These are phyloP conservation scores for Ceratocystis ficicola DNA, from an alignment of 2,329 filamentous ascomycete genomes.

Conservation along the genomic window DNA sequence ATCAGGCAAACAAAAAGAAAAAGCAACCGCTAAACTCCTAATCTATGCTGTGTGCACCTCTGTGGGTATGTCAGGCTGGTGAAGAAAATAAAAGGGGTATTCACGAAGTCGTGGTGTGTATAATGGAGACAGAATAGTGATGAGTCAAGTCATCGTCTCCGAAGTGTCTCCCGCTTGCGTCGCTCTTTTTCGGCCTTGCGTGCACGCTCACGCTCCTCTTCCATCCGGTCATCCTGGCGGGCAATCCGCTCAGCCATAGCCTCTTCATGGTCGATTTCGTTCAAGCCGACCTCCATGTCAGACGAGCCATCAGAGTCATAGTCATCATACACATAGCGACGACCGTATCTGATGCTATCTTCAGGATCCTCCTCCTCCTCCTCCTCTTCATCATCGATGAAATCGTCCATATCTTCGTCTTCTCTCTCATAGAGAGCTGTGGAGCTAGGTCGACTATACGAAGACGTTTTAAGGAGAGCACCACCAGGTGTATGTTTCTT, in stretches of 20 bases:
- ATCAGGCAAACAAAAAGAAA: background rate
- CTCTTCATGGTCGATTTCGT: conserved; percentile 64
- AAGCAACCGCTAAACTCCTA: conserved; percentile 14
- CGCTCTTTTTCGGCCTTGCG: conserved; percentile 53
- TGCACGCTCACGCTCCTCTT: conserved; percentile 48
- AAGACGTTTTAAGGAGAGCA: conserved; percentile 31
- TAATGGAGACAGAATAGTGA: background rate
- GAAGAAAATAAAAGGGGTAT: background rate
- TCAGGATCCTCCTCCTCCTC: conserved; percentile 48
- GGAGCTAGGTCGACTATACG: conserved; percentile 27
- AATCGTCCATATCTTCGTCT: conserved; percentile 50
- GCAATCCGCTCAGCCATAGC: conserved; percentile 48
- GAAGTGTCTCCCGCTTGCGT: conserved; percentile 33
- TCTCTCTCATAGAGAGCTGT: conserved; percentile 45
- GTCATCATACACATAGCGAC: conserved; percentile 30
- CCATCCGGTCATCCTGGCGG: conserved; percentile 53
- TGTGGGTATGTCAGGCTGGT: conserved; percentile 2
- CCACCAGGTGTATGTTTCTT: conserved; percentile 32
- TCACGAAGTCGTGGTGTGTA: background rate
- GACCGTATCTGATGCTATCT: background rate
- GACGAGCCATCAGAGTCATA: conserved; percentile 56
- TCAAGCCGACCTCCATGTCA: conserved; percentile 66
- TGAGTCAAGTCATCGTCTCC: conserved; percentile 1
- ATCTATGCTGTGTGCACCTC: conserved; percentile 14
- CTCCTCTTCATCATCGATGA: conserved; percentile 49